Evolutionary conservation across 768 basidiomycete species (phyloP).

Genomic region (Scleroderma bovista): DNA sequence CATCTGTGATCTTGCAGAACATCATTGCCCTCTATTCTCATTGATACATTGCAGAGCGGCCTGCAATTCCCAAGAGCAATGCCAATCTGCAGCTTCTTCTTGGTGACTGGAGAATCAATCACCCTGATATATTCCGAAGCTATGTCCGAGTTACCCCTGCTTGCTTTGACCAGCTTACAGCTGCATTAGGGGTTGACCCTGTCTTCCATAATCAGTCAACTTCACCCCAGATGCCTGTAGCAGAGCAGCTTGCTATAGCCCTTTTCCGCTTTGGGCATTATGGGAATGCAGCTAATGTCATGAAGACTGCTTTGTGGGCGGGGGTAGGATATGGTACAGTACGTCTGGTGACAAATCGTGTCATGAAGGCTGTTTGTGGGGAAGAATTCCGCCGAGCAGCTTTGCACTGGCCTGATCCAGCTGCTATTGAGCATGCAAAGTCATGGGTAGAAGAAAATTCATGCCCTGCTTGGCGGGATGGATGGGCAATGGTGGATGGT

Average conservation of each 20-base stretch:
- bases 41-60: not conserved
- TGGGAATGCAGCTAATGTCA: constrained; percentile 23
- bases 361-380: too few relatives aligned
- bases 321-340: constrained; percentile 32
- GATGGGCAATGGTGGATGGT: constrained; percentile 37
- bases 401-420: constrained; percentile 20
- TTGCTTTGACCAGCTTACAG: not conserved
- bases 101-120: not conserved
- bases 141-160: not conserved
- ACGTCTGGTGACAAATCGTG: constrained; percentile 10
- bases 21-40: not conserved
- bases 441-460: constrained; percentile 32
- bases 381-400: constrained; percentile 26
- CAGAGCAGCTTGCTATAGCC: constrained; percentile 31
- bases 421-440: constrained; percentile 35
- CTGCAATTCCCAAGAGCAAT: not conserved
- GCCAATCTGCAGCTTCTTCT: not conserved
- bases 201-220: not conserved
- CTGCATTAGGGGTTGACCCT: not conserved
- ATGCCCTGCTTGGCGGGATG: constrained; percentile 32
- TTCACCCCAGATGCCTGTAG: not conserved
- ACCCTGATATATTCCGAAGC: too few relatives aligned
- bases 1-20: too few relatives aligned
- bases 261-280: constrained; percentile 37
- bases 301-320: constrained; percentile 33